phyloP scores from a whole-genome alignment of 1,284 basidiomycete genomes.

The Apiotrichum gracile region DNA sequence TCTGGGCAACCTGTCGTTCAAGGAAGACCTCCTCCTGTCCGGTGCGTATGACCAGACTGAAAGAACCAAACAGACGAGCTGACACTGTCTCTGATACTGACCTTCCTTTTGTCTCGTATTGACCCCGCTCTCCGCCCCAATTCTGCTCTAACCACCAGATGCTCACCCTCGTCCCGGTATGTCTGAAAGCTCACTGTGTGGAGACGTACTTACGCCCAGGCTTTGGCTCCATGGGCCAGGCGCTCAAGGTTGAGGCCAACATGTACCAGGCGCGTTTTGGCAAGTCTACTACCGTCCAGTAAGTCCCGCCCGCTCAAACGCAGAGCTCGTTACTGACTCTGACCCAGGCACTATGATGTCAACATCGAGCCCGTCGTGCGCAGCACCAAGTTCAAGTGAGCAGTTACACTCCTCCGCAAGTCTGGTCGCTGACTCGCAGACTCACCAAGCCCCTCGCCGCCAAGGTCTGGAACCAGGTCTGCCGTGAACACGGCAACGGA shows the following conservation, averaged over 20 bases:
- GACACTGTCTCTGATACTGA: too few species aligned
- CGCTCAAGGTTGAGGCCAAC: slow-evolving; percentile 39
- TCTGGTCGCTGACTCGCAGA: slow-evolving; percentile 13
- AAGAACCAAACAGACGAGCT: too few species aligned
- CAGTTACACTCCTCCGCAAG: too few species aligned
- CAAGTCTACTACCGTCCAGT: slow-evolving; percentile 28
- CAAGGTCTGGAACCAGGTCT: slow-evolving; percentile 31
- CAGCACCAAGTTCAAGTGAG: slow-evolving; percentile 22
- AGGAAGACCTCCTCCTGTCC: slow-evolving; percentile 7
- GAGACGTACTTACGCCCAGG: slow-evolving; percentile 7
- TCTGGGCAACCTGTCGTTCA: background rate
- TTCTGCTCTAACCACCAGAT: too few species aligned
- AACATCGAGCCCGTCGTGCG: slow-evolving; percentile 13
- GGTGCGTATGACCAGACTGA: slow-evolving; percentile 7
- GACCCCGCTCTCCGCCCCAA: too few species aligned
- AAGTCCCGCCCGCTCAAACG: background rate
- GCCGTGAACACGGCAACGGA: slow-evolving; percentile 11
- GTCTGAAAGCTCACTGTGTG: background rate
- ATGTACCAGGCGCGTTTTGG: slow-evolving; percentile 38
- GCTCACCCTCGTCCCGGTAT: slow-evolving; percentile 14
- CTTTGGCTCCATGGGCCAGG: slow-evolving; percentile 32
- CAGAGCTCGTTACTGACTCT: background rate
- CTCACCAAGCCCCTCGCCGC: slow-evolving; percentile 38
- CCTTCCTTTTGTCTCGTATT: too few species aligned
- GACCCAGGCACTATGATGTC: slow-evolving; percentile 19